phyloP scores from a whole-genome alignment of 2,329 filamentous ascomycete genomes.

The Trichoderma sp. region DNA sequence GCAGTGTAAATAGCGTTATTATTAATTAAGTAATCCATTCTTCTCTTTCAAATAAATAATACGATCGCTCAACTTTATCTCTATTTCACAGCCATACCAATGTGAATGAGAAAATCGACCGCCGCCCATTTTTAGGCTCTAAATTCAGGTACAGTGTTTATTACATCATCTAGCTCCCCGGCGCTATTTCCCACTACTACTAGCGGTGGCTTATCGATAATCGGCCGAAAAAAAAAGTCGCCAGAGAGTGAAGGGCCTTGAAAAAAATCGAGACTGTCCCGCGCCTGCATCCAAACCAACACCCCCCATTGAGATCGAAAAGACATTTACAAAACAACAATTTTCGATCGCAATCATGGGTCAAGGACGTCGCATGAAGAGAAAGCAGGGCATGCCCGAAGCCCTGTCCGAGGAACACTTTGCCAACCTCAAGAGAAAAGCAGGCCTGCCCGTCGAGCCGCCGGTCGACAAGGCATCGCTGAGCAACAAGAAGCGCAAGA shows the following conservation, averaged over 20 bases:
- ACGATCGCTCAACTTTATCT: neutral
- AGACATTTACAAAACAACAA: neutral
- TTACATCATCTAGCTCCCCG: slow-evolving; percentile 11
- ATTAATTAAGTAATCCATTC: no score
- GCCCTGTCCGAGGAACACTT: slow-evolving; percentile 77
- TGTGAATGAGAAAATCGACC: neutral
- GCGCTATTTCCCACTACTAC: neutral
- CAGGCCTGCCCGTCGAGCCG: slow-evolving; percentile 62
- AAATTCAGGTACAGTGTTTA: neutral
- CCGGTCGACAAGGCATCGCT: slow-evolving; percentile 45
- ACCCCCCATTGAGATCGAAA: slow-evolving; percentile 4
- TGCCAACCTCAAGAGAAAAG: slow-evolving; percentile 82
- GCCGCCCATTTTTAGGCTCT: neutral
- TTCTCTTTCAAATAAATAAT: no score
- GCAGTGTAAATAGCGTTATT: neutral
- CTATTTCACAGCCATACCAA: neutral
- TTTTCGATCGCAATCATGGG: slow-evolving; percentile 62
- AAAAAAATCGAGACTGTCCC: slow-evolving; percentile 1
- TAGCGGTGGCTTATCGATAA: slow-evolving; percentile 21
- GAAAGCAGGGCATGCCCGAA: slow-evolving; percentile 87
- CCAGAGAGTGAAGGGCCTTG: neutral
- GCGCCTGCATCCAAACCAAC: neutral
- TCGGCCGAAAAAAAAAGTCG: slow-evolving; percentile 24
- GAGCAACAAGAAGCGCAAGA: slow-evolving; percentile 63
- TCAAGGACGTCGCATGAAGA: slow-evolving; percentile 78